These are phyloP conservation scores for Fusarium ramigenum DNA, from an alignment of 2,329 filamentous ascomycete species.

Conservation along the genomic window DNA sequence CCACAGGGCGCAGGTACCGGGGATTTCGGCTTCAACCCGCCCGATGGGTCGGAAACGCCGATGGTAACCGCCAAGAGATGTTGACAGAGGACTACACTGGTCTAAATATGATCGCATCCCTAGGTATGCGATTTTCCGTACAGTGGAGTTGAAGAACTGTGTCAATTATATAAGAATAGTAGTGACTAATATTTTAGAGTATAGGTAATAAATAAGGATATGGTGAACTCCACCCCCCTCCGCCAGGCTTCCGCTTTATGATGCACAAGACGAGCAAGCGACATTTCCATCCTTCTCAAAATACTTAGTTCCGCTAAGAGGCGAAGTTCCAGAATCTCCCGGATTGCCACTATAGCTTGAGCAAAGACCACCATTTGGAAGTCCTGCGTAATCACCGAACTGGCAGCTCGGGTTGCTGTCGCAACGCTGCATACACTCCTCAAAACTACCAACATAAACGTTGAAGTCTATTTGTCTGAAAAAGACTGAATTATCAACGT, in stretches of 20 bases:
- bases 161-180: too few relatives aligned
- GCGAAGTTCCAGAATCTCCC: fast-evolving
- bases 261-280: not conserved
- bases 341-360: not conserved
- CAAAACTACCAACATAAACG: not conserved
- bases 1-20: not conserved
- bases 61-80: not conserved
- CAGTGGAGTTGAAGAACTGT: too few relatives aligned
- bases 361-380: not conserved
- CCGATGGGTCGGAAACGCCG: too few relatives aligned
- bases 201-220: fast-evolving
- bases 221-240: fast-evolving
- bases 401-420: not conserved
- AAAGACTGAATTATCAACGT: fast-evolving
- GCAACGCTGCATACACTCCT: not conserved
- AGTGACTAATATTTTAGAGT: too few relatives aligned
- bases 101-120: not conserved
- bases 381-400: not conserved
- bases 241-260: not conserved
- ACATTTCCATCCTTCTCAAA: not conserved
- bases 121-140: too few relatives aligned
- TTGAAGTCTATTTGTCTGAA: not conserved
- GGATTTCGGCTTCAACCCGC: too few relatives aligned
- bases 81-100: not conserved
- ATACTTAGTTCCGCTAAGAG: fast-evolving